Percentiles rank a stretch among this genome's conserved stretches.
These are phyloP conservation scores for Saccharomyces hybrid DNA, from an alignment of 1,139 yeast genomes.

Conservation along the genomic window DNA sequence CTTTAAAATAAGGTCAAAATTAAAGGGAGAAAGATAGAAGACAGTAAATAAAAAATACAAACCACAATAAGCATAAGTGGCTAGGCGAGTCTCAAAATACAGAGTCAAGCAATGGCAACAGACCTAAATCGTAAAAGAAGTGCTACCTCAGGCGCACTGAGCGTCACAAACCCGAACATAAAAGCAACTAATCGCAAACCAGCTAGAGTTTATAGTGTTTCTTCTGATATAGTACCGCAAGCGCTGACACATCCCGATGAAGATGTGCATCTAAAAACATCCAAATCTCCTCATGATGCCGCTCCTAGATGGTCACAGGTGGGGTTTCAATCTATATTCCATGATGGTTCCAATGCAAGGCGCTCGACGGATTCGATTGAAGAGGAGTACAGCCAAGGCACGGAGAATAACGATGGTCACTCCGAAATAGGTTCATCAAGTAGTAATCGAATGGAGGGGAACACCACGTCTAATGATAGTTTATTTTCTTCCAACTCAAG, in stretches of 20 bases:
- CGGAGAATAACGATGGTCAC: background rate
- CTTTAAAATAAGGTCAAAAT: background rate
- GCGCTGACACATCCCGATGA: slow-evolving; percentile 10
- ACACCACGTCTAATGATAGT: background rate
- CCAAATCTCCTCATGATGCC: slow-evolving; percentile 3
- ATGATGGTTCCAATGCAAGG: slow-evolving; percentile 8
- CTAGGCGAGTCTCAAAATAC: background rate
- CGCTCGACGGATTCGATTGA: slow-evolving; percentile 5
- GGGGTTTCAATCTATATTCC: slow-evolving; percentile 32
- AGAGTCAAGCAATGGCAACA: background rate
- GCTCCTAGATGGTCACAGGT: slow-evolving; percentile 28
- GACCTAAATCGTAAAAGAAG: background rate
- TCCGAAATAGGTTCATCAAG: background rate
- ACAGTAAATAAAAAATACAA: background rate
- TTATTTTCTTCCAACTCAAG: background rate
- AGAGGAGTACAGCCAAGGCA: background rate
- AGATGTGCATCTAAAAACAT: slow-evolving; percentile 10
- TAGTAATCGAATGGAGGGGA: background rate
- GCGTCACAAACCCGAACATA: background rate
- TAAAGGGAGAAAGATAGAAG: background rate
- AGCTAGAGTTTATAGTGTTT: slow-evolving; percentile 15
- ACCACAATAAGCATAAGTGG: background rate
- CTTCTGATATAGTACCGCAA: slow-evolving; percentile 21
- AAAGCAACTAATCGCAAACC: background rate
- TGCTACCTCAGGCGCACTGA: background rate